These are phyloP conservation scores for Nicotiana obtusifolia DNA, from an alignment of 257 asterid genomes.

Conservation along the genomic window DNA sequence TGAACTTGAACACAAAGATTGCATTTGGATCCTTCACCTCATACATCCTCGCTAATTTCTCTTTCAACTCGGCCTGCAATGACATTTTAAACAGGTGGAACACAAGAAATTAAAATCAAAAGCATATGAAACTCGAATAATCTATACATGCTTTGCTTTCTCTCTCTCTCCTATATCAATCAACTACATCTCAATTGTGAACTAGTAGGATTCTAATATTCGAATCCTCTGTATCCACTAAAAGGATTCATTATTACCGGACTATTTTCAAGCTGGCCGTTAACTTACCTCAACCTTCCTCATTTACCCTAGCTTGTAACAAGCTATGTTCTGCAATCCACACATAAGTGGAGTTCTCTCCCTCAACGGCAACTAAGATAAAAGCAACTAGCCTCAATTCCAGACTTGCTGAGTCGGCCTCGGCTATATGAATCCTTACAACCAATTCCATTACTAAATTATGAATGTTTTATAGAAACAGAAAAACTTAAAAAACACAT, in stretches of 20 bases:
- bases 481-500: too few relatives aligned
- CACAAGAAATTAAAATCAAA: background rate
- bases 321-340: background rate
- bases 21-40: slow-evolving; percentile 62
- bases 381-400: background rate
- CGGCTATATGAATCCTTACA: too few relatives aligned
- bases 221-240: background rate
- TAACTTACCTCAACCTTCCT: background rate
- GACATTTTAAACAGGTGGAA: background rate
- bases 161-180: background rate
- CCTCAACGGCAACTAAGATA: background rate
- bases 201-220: background rate
- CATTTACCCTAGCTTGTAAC: background rate
- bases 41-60: slow-evolving; percentile 53
- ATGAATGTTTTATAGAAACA: too few relatives aligned
- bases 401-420: background rate
- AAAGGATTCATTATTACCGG: background rate
- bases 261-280: background rate
- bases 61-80: slow-evolving; percentile 65
- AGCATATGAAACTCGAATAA: background rate
- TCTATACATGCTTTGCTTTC: background rate
- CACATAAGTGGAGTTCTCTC: background rate
- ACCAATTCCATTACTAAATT: too few relatives aligned
- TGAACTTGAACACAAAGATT: slow-evolving; percentile 65
- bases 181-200: background rate